Evolutionary conservation across 1,284 basidiomycete species (phyloP), one percentile per base, ranked within the genome.

Genomic region (Cryptococcus wingfieldii): DNA sequence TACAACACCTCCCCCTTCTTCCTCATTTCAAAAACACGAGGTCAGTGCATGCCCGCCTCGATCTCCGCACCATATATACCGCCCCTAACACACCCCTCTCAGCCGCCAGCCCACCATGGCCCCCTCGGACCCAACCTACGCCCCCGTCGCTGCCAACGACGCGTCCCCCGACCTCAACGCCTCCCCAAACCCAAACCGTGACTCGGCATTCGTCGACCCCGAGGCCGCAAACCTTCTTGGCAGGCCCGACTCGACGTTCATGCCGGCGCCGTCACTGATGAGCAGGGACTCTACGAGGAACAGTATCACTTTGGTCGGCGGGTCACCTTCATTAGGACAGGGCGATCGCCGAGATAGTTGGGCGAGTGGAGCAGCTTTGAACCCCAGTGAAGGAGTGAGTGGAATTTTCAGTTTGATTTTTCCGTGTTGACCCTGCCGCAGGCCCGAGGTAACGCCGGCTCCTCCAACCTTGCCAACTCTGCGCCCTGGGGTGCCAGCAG

Each of bases 241-340:
- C 25, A 38, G 63, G 39, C 51, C 53, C 7, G 60, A 56, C 27
- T 63, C 62, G 38, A 58, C 56, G 41, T 54, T 57, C 60, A 55
- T 56, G 54, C 72, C 58, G 38, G 72, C 60, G 53, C 74, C 66
- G 31, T 72, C 67, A 7, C 62, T 71, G 45, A 63, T 72, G 47
- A 72, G 70, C 23, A 56, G 72, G 27, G 69, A 74, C 54, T 74
- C 72, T 41, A 72, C 72, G 2, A 10, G 31, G 31, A 25, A 18
- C 14, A 60, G 65, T 47, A 53, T 55, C 13, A 61, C 55, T 18
- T 52, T 63, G 5, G 39, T 58, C 27, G 55, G 59, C 4, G 67
- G 66, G 4, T 64, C 67, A 31, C 66, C 66, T n/a, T 50, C 57
- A 10, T 39, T 59, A 50, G 31, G 31, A 34, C 46, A 54, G 42